Base-by-base conservation (phyloP, 176 grass and related monocot genomes). In the Aegilops sharonensis region DNA sequence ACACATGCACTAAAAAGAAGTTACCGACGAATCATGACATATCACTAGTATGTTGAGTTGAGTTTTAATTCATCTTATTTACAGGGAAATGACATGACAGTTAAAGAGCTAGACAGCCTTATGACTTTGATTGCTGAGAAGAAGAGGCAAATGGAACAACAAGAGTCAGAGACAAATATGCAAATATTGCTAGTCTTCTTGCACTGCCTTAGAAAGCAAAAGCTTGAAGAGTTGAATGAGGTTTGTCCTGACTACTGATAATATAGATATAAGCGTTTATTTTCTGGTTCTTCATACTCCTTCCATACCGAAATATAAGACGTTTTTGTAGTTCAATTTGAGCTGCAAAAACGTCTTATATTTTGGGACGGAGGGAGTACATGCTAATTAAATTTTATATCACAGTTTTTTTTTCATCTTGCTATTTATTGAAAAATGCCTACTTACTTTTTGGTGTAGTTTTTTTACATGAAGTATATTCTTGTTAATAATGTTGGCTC, bases 111-210 rank as follows among this genome's bases (percentile, higher is more conserved):
- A 81, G 97, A 97, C 76, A 88, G 73, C 77, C 87, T 99, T 52
- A 88, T 99, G 81, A 92, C 79, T 40, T 85, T 99, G 75, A 95
- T 99, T 83, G 35, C 90, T 78, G 97, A 99, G 42, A 99, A 94
- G 89, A 99, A 96, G 78, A 81, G 90, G 72, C 93, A 99, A 88
- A 96, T 99, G 89, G 97, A 96, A 83, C 97, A 94, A 50, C 94
- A 99, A 89, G 97, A 96, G 72, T 92, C 97, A 0, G 97, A 99
- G 85, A 94, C 94, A 67, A 99, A 99, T 85, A 99, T 96, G 97
- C 97, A 99, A 91, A 99, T 99, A 93, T 71, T 99, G 72, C 88
- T 93, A 27, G 92, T 94, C 56, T 99, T 99, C 83, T 88, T 99
- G 86, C 94, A 99, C 37, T 99, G 90, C 83, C 97, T 99, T 79